A percentile compares a stretch with the other conserved stretches of the same genome.
phyloP scores from a whole-genome alignment of 371 early-diverging fungal species.

The Synchytrium microbalum region DNA sequence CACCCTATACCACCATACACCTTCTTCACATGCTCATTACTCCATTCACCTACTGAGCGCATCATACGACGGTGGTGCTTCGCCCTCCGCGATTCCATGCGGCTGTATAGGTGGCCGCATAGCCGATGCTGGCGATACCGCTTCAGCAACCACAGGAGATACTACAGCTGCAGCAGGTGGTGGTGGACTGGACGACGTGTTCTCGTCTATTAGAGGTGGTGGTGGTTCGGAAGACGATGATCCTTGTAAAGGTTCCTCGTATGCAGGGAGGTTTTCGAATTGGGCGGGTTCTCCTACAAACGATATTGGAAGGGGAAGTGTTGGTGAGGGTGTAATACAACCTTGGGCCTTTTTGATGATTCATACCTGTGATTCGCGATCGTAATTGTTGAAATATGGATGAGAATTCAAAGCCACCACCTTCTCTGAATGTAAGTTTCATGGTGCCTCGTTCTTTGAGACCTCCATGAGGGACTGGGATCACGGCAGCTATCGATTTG shows the following conservation, averaged over 20 bases:
- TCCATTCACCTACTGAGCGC: too few species aligned
- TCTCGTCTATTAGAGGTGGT: too few species aligned
- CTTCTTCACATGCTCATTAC: too few species aligned
- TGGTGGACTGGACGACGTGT: too few species aligned
- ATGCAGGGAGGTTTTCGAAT: not conserved
- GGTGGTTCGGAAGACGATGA: slow-evolving; percentile 2
- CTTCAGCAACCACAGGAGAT: too few species aligned
- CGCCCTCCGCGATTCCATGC: too few species aligned
- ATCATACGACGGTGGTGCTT: too few species aligned
- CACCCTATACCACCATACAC: too few species aligned
- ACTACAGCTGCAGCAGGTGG: too few species aligned
- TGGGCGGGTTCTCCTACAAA: not conserved
- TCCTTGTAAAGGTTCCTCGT: not conserved
- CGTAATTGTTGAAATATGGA: slow-evolving; percentile 20
- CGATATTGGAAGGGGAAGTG: not conserved
- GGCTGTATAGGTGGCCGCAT: too few species aligned
- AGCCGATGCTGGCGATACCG: too few species aligned
- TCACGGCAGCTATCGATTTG: not conserved
- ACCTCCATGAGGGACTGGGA: slow-evolving; percentile 26
- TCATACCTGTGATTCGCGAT: slow-evolving; percentile 19
- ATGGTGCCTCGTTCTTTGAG: slow-evolving; percentile 14
- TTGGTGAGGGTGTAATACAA: too few species aligned
- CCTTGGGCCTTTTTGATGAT: not conserved
- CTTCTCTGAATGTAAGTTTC: slow-evolving; percentile 27
- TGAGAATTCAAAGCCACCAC: slow-evolving; percentile 35